Evolutionary conservation across 192 early-diverging fungal genomes (phyloP).

Genomic region (Spinellus fusiger): DNA sequence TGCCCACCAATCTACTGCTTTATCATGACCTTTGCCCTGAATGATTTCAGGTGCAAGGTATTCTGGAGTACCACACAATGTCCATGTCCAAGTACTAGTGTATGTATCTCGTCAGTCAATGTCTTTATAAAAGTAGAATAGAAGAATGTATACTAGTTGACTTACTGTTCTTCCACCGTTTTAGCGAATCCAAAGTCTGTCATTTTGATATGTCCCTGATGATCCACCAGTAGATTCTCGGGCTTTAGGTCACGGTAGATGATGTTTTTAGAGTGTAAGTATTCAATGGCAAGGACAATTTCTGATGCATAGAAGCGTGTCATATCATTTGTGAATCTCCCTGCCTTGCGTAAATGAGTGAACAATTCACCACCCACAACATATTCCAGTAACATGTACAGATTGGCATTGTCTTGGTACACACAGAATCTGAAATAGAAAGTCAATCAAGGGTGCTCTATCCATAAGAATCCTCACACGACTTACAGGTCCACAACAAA

Average conservation of each 20-base stretch:
- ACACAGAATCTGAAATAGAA: conserved; percentile 63
- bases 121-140: too few species aligned
- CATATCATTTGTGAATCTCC: conserved; percentile 76
- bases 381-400: conserved; percentile 88
- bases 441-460: background rate
- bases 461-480: conserved; percentile 2
- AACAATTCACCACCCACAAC: conserved; percentile 85
- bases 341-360: conserved; percentile 77
- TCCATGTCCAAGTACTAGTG: conserved; percentile 70
- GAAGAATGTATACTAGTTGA: too few species aligned
- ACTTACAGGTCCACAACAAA: conserved; percentile 85
- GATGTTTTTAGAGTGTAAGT: conserved; percentile 74
- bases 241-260: conserved; percentile 89
- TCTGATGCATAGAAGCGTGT: conserved; percentile 83
- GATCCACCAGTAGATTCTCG: conserved; percentile 65
- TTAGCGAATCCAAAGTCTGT: conserved; percentile 92
- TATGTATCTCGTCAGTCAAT: too few species aligned
- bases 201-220: conserved; percentile 77
- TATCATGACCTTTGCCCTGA: conserved; percentile 78
- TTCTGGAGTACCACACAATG: conserved; percentile 83
- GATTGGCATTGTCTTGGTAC: conserved; percentile 74
- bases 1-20: conserved; percentile 91
- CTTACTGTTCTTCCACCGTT: conserved; percentile 27
- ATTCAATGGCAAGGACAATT: conserved; percentile 79
- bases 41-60: conserved; percentile 88